phyloP scores from a whole-genome alignment of 169 alveolate genomes.

The Plasmodium berghei region DNA sequence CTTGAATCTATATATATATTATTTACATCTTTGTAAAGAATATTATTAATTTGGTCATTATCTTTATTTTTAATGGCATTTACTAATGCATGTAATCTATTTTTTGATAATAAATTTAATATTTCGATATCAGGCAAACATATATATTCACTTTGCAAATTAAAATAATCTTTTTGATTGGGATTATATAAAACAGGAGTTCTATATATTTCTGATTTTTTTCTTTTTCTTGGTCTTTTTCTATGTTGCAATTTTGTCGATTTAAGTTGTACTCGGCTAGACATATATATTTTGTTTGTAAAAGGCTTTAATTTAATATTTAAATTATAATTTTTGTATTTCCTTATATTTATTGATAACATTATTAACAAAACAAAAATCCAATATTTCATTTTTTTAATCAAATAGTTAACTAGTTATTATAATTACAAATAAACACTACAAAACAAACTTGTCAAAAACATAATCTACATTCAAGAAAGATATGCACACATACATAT shows the following conservation, averaged over 20 bases:
- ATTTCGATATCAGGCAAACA: conserved; percentile 63
- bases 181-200: conserved; percentile 77
- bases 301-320: conserved; percentile 22
- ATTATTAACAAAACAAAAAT: conserved; percentile 24
- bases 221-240: conserved; percentile 71
- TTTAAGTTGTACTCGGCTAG: conserved; percentile 72
- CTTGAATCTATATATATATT: conserved; percentile 48
- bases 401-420: too few species aligned
- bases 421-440: background rate
- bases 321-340: conserved; percentile 41
- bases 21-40: conserved; percentile 65
- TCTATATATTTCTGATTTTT: conserved; percentile 67
- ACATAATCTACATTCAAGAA: too few species aligned
- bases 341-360: conserved; percentile 25
- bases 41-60: conserved; percentile 40
- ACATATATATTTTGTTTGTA: conserved; percentile 61
- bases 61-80: conserved; percentile 52
- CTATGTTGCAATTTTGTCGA: conserved; percentile 76
- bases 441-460: background rate
- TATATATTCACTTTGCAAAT: conserved; percentile 70
- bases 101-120: conserved; percentile 57
- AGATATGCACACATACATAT: background rate
- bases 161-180: conserved; percentile 60
- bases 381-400: conserved; percentile 46
- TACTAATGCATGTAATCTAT: conserved; percentile 29